These are phyloP conservation scores for Neonectria neomacrospora DNA, from an alignment of 2,329 filamentous ascomycete species.

Conservation along the genomic window DNA sequence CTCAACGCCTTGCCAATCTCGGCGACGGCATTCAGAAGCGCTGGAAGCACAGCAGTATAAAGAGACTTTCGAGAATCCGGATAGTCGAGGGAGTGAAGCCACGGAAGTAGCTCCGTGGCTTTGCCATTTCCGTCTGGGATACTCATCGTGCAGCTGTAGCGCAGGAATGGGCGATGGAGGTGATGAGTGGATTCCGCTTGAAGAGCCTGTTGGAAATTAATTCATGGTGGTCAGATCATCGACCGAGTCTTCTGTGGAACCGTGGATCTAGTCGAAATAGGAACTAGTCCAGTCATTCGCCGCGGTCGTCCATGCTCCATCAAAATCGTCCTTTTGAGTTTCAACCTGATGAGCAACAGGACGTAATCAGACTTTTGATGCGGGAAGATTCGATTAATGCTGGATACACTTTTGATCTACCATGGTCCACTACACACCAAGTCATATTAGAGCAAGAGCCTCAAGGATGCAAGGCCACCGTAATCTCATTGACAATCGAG, in stretches of 20 bases:
- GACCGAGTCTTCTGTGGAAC: neutral
- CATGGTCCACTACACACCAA: neutral
- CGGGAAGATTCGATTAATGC: neutral
- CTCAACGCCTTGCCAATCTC: conserved; percentile 58
- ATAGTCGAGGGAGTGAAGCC: conserved; percentile 8
- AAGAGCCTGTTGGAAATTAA: neutral
- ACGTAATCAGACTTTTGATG: neutral
- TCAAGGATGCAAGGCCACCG: too few species aligned
- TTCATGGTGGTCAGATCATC: neutral
- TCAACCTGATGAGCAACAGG: neutral
- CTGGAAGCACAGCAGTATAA: conserved; percentile 57
- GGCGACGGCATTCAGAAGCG: conserved; percentile 58
- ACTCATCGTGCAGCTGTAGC: conserved; percentile 9
- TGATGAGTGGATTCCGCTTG: neutral
- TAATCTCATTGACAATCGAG: too few species aligned
- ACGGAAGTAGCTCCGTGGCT: conserved; percentile 19
- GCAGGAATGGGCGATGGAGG: neutral
- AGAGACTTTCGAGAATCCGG: conserved; percentile 16
- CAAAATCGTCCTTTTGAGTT: neutral
- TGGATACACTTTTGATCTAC: neutral
- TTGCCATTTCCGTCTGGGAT: neutral
- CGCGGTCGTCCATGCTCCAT: neutral
- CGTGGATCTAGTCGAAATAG: neutral
- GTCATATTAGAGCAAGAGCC: too few species aligned
- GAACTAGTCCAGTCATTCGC: conserved; percentile 1